Percentiles rank a stretch among this genome's conserved stretches.
These are phyloP conservation scores for Rhynchosporium agropyri DNA, from an alignment of 2,329 filamentous ascomycete species.

Conservation along the genomic window DNA sequence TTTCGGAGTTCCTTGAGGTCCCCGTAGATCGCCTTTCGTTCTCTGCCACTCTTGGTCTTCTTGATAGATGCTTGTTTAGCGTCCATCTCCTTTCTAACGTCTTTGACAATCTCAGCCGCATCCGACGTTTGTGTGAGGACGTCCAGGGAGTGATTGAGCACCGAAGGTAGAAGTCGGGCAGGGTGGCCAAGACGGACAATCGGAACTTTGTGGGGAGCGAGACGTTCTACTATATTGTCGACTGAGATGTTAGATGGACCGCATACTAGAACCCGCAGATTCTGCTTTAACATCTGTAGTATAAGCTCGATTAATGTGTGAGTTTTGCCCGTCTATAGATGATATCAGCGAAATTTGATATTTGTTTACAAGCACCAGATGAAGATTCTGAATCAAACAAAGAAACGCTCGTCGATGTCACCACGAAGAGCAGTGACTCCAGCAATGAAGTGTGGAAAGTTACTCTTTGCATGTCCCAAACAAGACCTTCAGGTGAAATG, in stretches of 20 bases:
- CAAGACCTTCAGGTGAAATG: no score
- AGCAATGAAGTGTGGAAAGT: no score
- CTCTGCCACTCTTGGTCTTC: conserved; percentile 80
- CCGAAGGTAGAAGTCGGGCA: conserved; percentile 83
- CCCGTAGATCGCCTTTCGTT: conserved; percentile 78
- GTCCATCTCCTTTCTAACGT: conserved; percentile 92
- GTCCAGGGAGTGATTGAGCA: conserved; percentile 87
- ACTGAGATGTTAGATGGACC: conserved; percentile 96
- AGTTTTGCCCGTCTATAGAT: conserved; percentile 80
- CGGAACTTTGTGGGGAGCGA: conserved; percentile 80
- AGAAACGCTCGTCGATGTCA: no score
- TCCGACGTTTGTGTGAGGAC: conserved; percentile 89
- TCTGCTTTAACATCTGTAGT: conserved; percentile 77
- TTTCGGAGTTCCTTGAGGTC: conserved; percentile 85
- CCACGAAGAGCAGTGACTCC: no score
- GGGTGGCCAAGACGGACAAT: conserved; percentile 92
- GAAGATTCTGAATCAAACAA: neutral
- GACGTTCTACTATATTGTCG: conserved; percentile 94
- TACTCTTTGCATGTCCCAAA: no score
- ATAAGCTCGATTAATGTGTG: conserved; percentile 96
- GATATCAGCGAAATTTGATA: conserved; percentile 15
- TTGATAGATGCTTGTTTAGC: conserved; percentile 84
- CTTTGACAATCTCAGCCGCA: conserved; percentile 83
- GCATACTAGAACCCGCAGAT: conserved; percentile 83
- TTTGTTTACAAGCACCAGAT: neutral